These are phyloP conservation scores for Aegilops bicornis DNA, from an alignment of 176 grass and related monocot species.

Conservation along the genomic window DNA sequence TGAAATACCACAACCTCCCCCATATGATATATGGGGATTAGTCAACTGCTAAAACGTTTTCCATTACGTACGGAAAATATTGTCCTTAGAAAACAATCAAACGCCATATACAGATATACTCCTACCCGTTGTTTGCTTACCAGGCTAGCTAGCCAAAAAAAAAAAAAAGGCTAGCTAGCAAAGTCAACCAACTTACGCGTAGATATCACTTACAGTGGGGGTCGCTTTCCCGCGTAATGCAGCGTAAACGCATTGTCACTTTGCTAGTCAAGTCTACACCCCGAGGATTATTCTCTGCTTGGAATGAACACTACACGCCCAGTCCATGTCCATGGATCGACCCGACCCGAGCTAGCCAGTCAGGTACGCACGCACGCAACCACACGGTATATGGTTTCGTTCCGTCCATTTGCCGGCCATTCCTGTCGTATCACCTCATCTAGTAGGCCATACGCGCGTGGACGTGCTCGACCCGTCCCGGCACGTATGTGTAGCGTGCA, in stretches of 20 bases:
- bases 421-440: neutral
- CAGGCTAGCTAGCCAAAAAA: no score
- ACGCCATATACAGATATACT: no score
- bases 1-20: no score
- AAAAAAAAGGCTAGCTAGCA: no score
- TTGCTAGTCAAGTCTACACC: constrained; percentile 29
- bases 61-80: no score
- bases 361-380: neutral
- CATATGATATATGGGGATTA: no score
- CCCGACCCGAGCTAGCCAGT: neutral
- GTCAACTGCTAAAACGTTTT: no score
- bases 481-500: neutral
- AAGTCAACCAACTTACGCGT: neutral
- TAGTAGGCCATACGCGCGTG: neutral
- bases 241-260: neutral
- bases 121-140: no score
- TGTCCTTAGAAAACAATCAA: no score
- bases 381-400: neutral
- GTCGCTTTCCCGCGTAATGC: constrained; percentile 26
- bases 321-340: neutral
- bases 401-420: neutral
- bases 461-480: neutral
- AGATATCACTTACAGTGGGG: neutral
- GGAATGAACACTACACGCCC: neutral
- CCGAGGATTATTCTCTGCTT: neutral